Percentiles rank a stretch among this genome's conserved stretches.
These are phyloP conservation scores for Jackrogersella minutella DNA, from an alignment of 495 filamentous ascomycete species.

Conservation along the genomic window DNA sequence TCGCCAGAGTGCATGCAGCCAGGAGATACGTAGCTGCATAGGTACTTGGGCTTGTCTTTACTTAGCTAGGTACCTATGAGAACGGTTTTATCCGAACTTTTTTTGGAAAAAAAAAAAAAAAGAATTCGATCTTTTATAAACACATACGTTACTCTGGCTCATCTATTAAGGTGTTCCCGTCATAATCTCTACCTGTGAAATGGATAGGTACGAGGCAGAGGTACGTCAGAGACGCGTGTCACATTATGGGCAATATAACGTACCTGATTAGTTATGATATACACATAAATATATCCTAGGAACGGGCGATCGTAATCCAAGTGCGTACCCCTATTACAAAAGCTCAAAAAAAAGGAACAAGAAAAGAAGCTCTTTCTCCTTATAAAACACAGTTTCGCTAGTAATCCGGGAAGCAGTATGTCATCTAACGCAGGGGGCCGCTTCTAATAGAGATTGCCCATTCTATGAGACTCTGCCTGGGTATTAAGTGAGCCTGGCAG, in stretches of 20 bases:
- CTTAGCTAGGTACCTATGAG: background rate
- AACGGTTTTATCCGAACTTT: too few species aligned
- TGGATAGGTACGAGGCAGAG: background rate
- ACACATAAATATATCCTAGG: background rate
- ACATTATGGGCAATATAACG: background rate
- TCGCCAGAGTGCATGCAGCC: background rate
- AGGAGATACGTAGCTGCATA: background rate
- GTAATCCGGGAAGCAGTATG: slow-evolving; percentile 12
- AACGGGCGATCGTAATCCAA: background rate
- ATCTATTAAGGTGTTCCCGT: too few species aligned
- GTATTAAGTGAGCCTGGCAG: background rate
- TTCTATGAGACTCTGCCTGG: background rate
- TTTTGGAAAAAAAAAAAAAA: too few species aligned
- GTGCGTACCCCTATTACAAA: background rate
- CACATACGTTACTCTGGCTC: too few species aligned
- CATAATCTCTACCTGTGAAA: too few species aligned
- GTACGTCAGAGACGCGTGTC: background rate
- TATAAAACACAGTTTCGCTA: background rate
- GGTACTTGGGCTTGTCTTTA: background rate
- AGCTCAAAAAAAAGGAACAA: background rate
- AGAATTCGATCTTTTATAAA: too few species aligned
- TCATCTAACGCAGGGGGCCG: slow-evolving; percentile 39
- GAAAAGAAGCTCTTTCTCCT: background rate
- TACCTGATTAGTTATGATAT: background rate
- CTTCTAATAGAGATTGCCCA: background rate